Conservation (phyloP, 352 stramenopile species). For the Phytophthora pinifolia region DNA sequence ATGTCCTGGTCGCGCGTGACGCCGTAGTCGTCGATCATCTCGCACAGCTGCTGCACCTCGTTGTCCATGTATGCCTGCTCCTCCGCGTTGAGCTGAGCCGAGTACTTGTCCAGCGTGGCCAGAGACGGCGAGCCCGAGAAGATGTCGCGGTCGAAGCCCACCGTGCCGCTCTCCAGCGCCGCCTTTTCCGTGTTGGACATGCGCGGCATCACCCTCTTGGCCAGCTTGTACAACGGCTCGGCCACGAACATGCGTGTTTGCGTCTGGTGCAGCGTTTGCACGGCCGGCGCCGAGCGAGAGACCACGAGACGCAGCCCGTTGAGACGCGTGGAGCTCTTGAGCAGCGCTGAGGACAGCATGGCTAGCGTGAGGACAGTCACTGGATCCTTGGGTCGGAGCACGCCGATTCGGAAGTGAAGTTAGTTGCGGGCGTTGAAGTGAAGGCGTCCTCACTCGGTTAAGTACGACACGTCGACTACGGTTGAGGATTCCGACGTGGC, state of each 20-base stretch:
- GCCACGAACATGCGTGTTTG: slow-evolving; percentile 82
- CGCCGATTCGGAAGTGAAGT: slow-evolving; percentile 33
- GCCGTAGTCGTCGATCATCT: slow-evolving; percentile 96
- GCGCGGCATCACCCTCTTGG: slow-evolving; percentile 94
- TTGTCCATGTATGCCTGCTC: slow-evolving; percentile 96
- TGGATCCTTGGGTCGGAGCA: slow-evolving; percentile 12
- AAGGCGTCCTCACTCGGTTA: too few relatives aligned
- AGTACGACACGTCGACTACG: too few relatives aligned
- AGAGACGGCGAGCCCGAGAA: slow-evolving; percentile 94
- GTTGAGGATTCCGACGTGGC: too few relatives aligned
- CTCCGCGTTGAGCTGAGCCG: slow-evolving; percentile 90
- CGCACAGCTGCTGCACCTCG: slow-evolving; percentile 94
- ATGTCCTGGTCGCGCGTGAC: slow-evolving; percentile 93
- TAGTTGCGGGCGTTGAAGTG: not conserved
- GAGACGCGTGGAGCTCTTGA: slow-evolving; percentile 33
- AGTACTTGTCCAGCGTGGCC: slow-evolving; percentile 93
- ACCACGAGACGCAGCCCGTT: slow-evolving; percentile 23
- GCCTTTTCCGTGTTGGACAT: slow-evolving; percentile 96
- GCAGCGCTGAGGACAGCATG: slow-evolving; percentile 40
- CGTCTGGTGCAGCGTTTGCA: slow-evolving; percentile 59
- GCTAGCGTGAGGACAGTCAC: not conserved
- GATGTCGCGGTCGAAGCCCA: slow-evolving; percentile 98
- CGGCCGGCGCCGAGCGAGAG: slow-evolving; percentile 37
- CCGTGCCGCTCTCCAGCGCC: slow-evolving; percentile 93
- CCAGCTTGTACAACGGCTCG: slow-evolving; percentile 92